phyloP scores from a whole-genome alignment of 345 rosid genomes.

The Ceriops tagal region DNA sequence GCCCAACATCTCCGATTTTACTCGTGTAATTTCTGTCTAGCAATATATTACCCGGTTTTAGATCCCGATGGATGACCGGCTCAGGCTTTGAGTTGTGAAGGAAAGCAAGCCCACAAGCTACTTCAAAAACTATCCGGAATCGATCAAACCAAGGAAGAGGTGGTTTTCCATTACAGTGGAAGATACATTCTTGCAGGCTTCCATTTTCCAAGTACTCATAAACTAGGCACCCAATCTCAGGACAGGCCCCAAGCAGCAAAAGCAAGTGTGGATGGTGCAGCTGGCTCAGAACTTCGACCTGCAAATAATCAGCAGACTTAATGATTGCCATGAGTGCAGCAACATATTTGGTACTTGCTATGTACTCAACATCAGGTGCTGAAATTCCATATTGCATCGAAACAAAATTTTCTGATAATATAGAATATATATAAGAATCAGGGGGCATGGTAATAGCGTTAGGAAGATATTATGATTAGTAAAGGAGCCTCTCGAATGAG shows the following conservation, averaged over 20 bases:
- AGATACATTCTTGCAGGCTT: slow-evolving; percentile 61
- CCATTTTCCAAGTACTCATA: slow-evolving; percentile 89
- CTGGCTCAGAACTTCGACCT: slow-evolving; percentile 86
- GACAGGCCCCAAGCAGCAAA: slow-evolving; percentile 88
- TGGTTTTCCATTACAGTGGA: slow-evolving; percentile 49
- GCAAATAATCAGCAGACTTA: slow-evolving; percentile 16
- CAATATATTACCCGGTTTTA: slow-evolving; percentile 79
- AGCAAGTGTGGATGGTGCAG: slow-evolving; percentile 73
- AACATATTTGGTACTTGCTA: not conserved
- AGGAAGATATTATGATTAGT: not conserved
- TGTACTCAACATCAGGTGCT: not conserved
- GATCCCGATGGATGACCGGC: slow-evolving; percentile 79
- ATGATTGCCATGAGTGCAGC: not conserved
- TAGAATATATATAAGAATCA: not conserved
- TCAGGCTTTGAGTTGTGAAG: slow-evolving; percentile 91
- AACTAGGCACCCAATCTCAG: slow-evolving; percentile 68
- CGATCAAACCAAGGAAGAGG: slow-evolving; percentile 80
- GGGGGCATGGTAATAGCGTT: not conserved
- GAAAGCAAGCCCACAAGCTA: slow-evolving; percentile 79
- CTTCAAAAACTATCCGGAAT: slow-evolving; percentile 69
- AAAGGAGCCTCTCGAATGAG: not conserved
- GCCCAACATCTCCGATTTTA: slow-evolving; percentile 88
- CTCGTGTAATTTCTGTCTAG: slow-evolving; percentile 67
- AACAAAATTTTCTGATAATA: not conserved
- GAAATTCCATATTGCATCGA: not conserved